Base-by-base conservation (phyloP, 2,329 filamentous ascomycete species). In the Pyrenophora graminea region DNA sequence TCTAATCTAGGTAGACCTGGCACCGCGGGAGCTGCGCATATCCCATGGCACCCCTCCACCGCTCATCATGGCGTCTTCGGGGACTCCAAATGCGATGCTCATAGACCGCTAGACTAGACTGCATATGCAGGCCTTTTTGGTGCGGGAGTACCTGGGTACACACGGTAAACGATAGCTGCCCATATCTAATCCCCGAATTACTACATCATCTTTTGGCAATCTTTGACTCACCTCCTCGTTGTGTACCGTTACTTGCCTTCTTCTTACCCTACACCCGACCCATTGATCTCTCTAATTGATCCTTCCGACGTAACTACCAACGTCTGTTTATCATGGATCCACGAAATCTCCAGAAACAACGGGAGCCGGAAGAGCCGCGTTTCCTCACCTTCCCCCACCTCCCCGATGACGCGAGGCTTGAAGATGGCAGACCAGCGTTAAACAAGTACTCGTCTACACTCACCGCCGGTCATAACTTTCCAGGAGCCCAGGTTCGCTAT, bases 361-460 rank as follows among this genome's bases (percentile, higher is more conserved):
- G 56, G 9, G 55, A 74, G 54, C 68, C 70, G 13, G 72, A 73
- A 53, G 70, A 74, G 54, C 70, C 72, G 6, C 70, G 73, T 41
- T 86, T 83, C 61, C 77, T 86, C 55, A 74, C 80, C 55, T 87
- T 86, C 63, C 79, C 79, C 44, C 78, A 80, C 62, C 77, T 81
- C 17, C 79, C 77, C 54, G 79, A 79, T 55, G 79, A 79, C 56
- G 80, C 73, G 62, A 79, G 76, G 51, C 79, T 76, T 47, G 69
- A 74, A 48, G 79, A 87, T 73, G 85, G 85, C 45, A 81, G 82
- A 58, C 80, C 78, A n/a, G 81, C 81, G 17, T 78, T 97, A 59
- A 97, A 97, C 76, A 85, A 89, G 54, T 96, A 90, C 83, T 96
- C 91, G 4, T 85, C 90, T 15, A 86, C 84, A 38, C 77, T 97